Base-by-base conservation (phyloP, 2,329 filamentous ascomycete genomes). In the Cladosporium austrohemisphaericum region DNA sequence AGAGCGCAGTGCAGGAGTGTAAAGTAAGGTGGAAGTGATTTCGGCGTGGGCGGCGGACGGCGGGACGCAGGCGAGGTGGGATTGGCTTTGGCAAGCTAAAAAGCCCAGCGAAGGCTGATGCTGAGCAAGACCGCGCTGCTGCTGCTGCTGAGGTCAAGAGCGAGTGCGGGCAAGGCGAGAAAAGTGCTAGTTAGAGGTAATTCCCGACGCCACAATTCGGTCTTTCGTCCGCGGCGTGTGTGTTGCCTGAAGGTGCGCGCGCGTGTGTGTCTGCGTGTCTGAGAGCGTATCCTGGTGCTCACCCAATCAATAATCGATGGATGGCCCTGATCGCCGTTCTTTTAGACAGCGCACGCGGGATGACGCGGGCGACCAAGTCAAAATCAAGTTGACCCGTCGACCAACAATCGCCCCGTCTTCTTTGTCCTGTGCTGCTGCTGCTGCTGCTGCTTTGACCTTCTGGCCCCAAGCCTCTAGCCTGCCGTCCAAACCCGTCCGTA, bases 51-150 rank as follows among this genome's bases (percentile, higher is more conserved):
- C 41, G 41, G 31, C 31, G 18, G 31, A 10, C 6, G 11, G 26
- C 18, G n/a, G 37, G 9, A n/a, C 14, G 26, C 14, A 36, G 32
- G 36, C 36, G 20, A 38, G 36, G 36, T 32, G 29, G 29, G 29
- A 14, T 32, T 32, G 29, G 29, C 29, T 40, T 43, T 43, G 18
- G 35, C 40, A 43, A 43, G 40, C 40, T 43, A 43, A 40, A 40
- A 43, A 33, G 40, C 40, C 40, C 40, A 32, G 26, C 37, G 23
- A 43, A 43, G 28, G 28, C 28, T 31, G 28, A 31, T 13, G 28
- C 28, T 18, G 18, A 31, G 32, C 32, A 36, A 9, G 32, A 16
- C 32, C 18, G 32, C n/a, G n/a, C n/a, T n/a, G 28, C 28, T 31
- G 28, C n/a, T 25, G 37, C 22, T 23, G 26, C 10, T 23, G 40